Conservation (phyloP, 345 rosid genomes). For the Syzygium grande region DNA sequence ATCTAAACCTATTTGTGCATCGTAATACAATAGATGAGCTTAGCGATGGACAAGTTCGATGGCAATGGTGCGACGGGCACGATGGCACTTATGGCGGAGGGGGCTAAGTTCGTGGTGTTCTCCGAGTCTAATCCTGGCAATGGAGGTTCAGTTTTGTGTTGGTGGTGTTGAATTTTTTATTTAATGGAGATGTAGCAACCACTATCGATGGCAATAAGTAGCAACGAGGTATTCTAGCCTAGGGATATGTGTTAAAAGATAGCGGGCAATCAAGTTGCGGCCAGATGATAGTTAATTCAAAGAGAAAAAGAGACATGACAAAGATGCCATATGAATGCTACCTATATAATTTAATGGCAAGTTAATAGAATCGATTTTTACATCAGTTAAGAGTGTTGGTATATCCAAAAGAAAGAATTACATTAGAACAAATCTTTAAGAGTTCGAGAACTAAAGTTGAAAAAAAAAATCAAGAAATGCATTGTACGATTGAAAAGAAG, state of each 20-base stretch:
- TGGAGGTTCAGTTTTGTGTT: not conserved
- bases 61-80: not conserved
- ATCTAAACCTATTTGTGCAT: not conserved
- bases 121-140: not conserved
- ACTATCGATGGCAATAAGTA: not conserved
- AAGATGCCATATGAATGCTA: accelerated
- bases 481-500: not conserved
- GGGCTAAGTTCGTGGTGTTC: not conserved
- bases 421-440: not conserved
- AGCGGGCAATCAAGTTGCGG: accelerated
- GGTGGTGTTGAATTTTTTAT: not conserved
- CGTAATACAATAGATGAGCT: not conserved
- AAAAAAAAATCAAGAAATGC: not conserved
- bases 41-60: not conserved
- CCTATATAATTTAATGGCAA: no score
- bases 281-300: accelerated
- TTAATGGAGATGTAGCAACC: not conserved
- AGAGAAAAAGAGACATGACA: accelerated
- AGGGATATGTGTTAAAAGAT: not conserved
- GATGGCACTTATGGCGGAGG: not conserved
- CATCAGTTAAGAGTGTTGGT: not conserved
- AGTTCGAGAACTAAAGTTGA: no score
- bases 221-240: not conserved
- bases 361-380: not conserved
- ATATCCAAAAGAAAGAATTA: not conserved